phyloP scores from a whole-genome alignment of 2,329 filamentous ascomycete genomes.

The Colletotrichum musicola region DNA sequence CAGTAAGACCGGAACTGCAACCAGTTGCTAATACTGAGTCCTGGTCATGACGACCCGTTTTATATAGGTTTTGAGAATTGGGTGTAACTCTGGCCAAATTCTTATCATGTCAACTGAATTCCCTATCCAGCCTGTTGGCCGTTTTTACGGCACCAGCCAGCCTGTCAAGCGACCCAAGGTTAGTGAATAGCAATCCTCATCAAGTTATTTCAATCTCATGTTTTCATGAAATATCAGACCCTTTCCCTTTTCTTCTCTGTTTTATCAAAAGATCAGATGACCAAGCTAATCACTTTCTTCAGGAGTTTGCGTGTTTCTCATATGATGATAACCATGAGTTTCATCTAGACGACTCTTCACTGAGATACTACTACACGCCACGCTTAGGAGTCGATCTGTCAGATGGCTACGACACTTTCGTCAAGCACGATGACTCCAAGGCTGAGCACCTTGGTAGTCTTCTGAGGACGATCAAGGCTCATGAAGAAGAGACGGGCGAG shows the following conservation, averaged over 20 bases:
- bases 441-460: conserved; percentile 92
- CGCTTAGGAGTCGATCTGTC: conserved; percentile 79
- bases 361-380: conserved; percentile 91
- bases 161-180: conserved; percentile 82
- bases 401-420: conserved; percentile 83
- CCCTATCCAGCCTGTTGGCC: conserved; percentile 75
- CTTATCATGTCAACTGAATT: conserved; percentile 55
- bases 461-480: conserved; percentile 78
- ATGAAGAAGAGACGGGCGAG: conserved; percentile 77
- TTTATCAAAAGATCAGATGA: neutral
- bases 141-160: conserved; percentile 76
- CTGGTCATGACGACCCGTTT: neutral
- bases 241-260: neutral
- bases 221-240: neutral
- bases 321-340: conserved; percentile 88
- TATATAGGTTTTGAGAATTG: neutral
- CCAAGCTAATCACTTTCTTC: neutral
- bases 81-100: neutral
- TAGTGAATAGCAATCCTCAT: conserved; percentile 40
- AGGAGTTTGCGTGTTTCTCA: conserved; percentile 95
- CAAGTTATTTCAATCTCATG: neutral
- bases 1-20: conserved; percentile 27
- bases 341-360: conserved; percentile 79
- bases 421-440: conserved; percentile 82
- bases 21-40: neutral